Conservation (phyloP, 108 stramenopile species). For the Skeletonema costatum region DNA sequence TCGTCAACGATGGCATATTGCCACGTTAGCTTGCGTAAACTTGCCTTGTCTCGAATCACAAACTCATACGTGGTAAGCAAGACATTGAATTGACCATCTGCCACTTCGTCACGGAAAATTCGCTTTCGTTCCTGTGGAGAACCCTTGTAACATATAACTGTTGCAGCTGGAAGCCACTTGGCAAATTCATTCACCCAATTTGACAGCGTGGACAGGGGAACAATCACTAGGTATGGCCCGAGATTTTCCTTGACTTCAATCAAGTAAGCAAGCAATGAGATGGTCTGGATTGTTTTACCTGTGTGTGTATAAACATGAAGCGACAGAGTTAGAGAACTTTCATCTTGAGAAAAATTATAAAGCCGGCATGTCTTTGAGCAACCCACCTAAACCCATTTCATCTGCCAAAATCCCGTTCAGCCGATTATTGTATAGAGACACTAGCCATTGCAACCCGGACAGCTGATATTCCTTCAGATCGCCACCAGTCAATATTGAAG, state of each 20-base stretch:
- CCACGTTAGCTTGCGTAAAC: conserved; percentile 92
- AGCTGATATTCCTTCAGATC: conserved; percentile 97
- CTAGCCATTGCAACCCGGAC: conserved; percentile 96
- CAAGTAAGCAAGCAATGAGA: conserved; percentile 91
- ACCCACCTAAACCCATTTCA: conserved; percentile 81
- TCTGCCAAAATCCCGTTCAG: conserved; percentile 82
- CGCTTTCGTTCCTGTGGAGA: conserved; percentile 76
- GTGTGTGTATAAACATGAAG: not conserved
- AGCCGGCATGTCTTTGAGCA: not conserved
- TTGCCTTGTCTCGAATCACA: conserved; percentile 93
- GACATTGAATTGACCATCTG: conserved; percentile 85
- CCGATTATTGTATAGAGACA: conserved; percentile 90
- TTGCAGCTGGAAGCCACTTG: conserved; percentile 87
- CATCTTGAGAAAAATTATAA: not conserved
- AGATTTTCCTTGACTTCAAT: conserved; percentile 55
- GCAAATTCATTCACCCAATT: conserved; percentile 99
- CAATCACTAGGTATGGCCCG: conserved; percentile 95
- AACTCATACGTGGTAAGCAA: conserved; percentile 94
- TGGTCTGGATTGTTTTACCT: conserved; percentile 95
- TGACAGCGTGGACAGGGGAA: conserved; percentile 96
- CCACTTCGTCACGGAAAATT: conserved; percentile 72
- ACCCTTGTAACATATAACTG: conserved; percentile 76
- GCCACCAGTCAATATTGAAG: conserved; percentile 75
- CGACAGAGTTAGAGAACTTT: not conserved
- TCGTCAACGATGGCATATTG: conserved; percentile 97